Evolutionary conservation across 2,329 filamentous ascomycete genomes (phyloP).

Genomic region (Talaromyces marneffei): DNA sequence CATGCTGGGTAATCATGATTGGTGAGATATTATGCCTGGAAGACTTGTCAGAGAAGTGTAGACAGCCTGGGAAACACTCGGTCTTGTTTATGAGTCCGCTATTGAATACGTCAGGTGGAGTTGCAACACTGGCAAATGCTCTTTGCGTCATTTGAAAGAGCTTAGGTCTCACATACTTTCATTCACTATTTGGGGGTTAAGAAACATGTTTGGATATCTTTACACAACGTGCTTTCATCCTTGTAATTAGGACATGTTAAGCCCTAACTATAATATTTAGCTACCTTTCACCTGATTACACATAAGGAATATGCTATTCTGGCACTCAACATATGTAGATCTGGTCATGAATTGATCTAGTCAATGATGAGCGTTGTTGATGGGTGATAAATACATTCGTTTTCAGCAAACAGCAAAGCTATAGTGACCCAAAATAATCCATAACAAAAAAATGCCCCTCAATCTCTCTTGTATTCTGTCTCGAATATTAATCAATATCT

Average conservation of each 20-base stretch:
- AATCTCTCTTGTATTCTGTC: neutral
- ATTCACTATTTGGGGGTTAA: neutral
- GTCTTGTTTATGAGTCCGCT: conserved; percentile 1
- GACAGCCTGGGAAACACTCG: neutral
- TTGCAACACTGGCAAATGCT: neutral
- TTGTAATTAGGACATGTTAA: too few relatives aligned
- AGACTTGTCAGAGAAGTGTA: neutral
- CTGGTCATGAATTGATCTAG: neutral
- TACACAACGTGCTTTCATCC: neutral
- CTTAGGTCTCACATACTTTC: neutral
- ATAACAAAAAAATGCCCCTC: neutral
- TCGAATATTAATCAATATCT: neutral
- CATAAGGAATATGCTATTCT: too few relatives aligned
- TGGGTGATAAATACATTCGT: neutral
- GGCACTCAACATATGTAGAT: too few relatives aligned
- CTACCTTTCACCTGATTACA: neutral
- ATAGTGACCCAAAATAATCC: neutral
- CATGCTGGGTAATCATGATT: conserved; percentile 1
- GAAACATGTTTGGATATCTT: neutral
- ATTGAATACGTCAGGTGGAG: neutral
- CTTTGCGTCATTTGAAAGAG: neutral
- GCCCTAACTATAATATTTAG: neutral
- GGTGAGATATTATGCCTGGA: conserved; percentile 4
- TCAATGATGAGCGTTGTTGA: neutral
- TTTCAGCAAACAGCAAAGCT: neutral